Evolutionary conservation across 2,329 filamentous ascomycete species (phyloP).

Genomic region (Colletotrichum tropicale): DNA sequence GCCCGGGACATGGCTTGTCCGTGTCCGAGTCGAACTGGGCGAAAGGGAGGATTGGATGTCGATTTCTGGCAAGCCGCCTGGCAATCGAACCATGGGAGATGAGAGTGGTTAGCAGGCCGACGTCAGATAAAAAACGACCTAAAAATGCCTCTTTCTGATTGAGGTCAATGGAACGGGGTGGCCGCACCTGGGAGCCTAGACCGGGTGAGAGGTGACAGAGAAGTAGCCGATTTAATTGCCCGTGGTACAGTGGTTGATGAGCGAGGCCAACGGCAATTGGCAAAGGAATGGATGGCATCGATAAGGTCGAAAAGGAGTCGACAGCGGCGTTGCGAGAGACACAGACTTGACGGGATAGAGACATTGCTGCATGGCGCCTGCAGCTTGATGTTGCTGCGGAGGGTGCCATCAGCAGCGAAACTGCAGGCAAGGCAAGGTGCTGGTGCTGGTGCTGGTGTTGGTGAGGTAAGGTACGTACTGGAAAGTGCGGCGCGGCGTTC

Average conservation of each 20-base stretch:
- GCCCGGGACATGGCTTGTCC: background rate
- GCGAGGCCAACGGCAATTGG: background rate
- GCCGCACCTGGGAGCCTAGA: background rate
- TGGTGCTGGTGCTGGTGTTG: too few species aligned
- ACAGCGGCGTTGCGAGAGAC: background rate
- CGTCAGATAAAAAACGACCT: background rate
- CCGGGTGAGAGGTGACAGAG: background rate
- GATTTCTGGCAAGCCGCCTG: background rate
- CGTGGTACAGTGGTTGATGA: background rate
- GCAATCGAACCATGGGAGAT: background rate
- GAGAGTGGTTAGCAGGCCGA: background rate
- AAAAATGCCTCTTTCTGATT: background rate
- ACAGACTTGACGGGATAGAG: background rate
- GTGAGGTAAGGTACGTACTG: background rate
- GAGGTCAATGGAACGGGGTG: background rate
- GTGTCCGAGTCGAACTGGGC: background rate
- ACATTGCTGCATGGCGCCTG: conserved; percentile 13
- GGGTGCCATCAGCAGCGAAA: background rate
- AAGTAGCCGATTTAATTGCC: background rate
- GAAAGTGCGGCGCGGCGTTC: background rate
- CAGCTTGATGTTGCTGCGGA: conserved; percentile 1
- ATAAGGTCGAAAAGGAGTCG: background rate
- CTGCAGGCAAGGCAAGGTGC: background rate
- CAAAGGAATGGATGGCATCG: background rate
- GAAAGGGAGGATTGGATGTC: background rate